phyloP scores from a whole-genome alignment of 108 stramenopile genomes.

The Cyclotella cryptica region DNA sequence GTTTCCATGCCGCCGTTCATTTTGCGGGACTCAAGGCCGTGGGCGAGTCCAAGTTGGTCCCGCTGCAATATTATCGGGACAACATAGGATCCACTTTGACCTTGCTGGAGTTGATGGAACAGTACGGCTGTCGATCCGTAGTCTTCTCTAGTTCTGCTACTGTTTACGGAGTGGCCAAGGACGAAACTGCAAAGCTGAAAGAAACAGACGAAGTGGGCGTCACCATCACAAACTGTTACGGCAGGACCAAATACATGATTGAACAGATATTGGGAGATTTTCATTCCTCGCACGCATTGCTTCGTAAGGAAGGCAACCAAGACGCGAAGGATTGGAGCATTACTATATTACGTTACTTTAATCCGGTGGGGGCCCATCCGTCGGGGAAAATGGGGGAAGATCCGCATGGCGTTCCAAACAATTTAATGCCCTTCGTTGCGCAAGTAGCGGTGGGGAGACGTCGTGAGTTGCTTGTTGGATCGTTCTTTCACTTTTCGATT shows the following conservation, averaged over 20 bases:
- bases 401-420: conserved; percentile 97
- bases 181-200: conserved; percentile 74
- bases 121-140: conserved; percentile 85
- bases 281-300: conserved; percentile 63
- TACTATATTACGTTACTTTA: conserved; percentile 97
- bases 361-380: conserved; percentile 98
- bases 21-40: conserved; percentile 99
- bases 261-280: conserved; percentile 97
- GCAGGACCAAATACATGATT: conserved; percentile 98
- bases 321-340: conserved; percentile 72
- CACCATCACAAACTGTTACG: conserved; percentile 99
- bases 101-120: conserved; percentile 90
- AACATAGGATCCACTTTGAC: conserved; percentile 90
- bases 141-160: conserved; percentile 98
- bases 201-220: conserved; percentile 93
- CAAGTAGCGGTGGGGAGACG: conserved; percentile 98
- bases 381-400: conserved; percentile 98
- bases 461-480: neutral
- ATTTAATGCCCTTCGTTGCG: conserved; percentile 98
- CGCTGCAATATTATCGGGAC: conserved; percentile 94
- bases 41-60: conserved; percentile 92
- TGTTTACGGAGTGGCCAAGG: conserved; percentile 93
- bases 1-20: conserved; percentile 92
- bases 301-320: conserved; percentile 14
- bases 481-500: too few species aligned